Conservation (phyloP, 2,329 filamentous ascomycete species). For the Parafenestella ontariensis region DNA sequence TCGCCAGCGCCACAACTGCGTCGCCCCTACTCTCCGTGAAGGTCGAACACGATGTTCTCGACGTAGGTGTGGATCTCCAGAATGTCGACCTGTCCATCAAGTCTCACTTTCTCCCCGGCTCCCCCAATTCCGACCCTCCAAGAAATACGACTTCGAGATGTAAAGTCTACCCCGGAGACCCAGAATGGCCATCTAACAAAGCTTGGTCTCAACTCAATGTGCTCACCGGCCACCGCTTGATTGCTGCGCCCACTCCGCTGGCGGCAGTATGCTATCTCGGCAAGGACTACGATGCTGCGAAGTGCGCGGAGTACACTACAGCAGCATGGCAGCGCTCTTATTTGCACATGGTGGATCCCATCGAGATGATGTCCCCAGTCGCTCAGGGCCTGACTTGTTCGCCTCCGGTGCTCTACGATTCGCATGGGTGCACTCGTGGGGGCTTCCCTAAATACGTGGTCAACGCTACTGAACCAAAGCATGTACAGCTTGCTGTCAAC, state of each 20-base stretch:
- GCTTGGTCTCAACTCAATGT: slow-evolving; percentile 58
- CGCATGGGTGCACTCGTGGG: slow-evolving; percentile 45
- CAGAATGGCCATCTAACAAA: slow-evolving; percentile 57
- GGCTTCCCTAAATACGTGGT: slow-evolving; percentile 46
- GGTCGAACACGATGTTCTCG: slow-evolving; percentile 9
- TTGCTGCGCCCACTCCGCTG: slow-evolving; percentile 36
- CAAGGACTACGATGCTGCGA: slow-evolving; percentile 33
- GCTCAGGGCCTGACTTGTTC: slow-evolving; percentile 48
- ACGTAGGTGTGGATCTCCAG: slow-evolving; percentile 29
- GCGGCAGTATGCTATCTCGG: slow-evolving; percentile 44
- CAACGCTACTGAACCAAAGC: slow-evolving; percentile 45
- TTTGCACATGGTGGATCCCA: slow-evolving; percentile 42
- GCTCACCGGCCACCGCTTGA: slow-evolving; percentile 34
- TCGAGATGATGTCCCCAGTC: slow-evolving; percentile 49
- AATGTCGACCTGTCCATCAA: slow-evolving; percentile 24
- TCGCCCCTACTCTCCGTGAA: slow-evolving; percentile 22
- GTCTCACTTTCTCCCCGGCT: slow-evolving; percentile 28
- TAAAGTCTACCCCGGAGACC: slow-evolving; percentile 57
- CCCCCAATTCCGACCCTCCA: slow-evolving; percentile 10
- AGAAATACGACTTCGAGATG: slow-evolving; percentile 45
- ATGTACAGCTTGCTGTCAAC: slow-evolving; percentile 46
- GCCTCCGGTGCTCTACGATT: slow-evolving; percentile 44
- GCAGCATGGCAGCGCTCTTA: slow-evolving; percentile 43
- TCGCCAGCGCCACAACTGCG: slow-evolving; percentile 30
- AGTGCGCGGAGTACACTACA: slow-evolving; percentile 38